Evolutionary conservation across 106 monocot species (phyloP).

Genomic region (Alisma plantagoaquatica): DNA sequence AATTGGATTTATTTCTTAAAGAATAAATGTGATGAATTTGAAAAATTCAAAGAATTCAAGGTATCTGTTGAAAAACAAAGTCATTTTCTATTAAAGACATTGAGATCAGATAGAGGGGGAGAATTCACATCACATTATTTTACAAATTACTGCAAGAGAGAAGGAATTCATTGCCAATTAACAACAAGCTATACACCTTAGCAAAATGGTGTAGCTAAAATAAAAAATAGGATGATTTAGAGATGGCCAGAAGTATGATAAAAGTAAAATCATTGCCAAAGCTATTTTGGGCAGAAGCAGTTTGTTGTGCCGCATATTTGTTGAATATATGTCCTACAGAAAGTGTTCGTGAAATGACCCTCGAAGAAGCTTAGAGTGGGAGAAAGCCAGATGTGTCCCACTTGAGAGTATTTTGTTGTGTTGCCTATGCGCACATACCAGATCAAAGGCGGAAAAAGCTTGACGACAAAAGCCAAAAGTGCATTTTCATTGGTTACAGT

Average conservation of each 20-base stretch:
- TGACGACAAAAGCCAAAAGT: slow-evolving; percentile 1
- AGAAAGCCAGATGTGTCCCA: neutral
- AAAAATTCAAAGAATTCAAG: neutral
- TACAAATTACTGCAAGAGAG: neutral
- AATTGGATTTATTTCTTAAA: slow-evolving; percentile 7
- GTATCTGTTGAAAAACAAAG: slow-evolving; percentile 13
- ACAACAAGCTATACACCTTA: neutral
- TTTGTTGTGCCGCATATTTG: neutral
- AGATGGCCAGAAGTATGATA: neutral
- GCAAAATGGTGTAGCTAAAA: neutral
- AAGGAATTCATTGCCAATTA: neutral
- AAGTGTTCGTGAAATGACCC: neutral
- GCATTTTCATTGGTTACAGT: neutral
- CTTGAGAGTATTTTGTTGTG: neutral
- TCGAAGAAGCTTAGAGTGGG: neutral
- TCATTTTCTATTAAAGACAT: slow-evolving; percentile 7
- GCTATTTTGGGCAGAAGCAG: neutral
- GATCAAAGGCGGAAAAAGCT: neutral
- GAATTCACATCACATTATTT: slow-evolving; percentile 3
- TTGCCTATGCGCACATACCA: slow-evolving; percentile 1
- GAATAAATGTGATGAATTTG: slow-evolving; percentile 3
- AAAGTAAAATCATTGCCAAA: neutral
- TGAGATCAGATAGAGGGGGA: neutral
- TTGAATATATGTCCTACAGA: neutral
- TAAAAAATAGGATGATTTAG: neutral